Conservation (phyloP, 2,329 filamentous ascomycete species). For the Penicillium sp. region DNA sequence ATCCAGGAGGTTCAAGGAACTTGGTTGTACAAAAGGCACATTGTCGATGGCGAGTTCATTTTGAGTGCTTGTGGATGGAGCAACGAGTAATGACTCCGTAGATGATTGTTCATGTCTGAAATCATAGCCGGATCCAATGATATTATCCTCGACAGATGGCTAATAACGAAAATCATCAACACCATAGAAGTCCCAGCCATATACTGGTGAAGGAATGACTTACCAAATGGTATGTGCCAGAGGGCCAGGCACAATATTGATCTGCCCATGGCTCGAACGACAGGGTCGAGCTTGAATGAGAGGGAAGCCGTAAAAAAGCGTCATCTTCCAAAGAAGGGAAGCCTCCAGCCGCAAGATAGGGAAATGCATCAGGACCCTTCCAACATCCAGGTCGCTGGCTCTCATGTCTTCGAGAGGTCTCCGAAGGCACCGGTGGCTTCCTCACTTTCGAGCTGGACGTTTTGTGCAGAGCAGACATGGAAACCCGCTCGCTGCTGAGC, state of each 20-base stretch:
- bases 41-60: not conserved
- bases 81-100: not conserved
- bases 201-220: not conserved
- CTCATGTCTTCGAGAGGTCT: not conserved
- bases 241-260: not conserved
- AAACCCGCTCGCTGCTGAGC: not conserved
- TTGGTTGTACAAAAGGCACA: not conserved
- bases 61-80: not conserved
- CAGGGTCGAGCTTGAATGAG: not conserved
- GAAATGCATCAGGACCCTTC: not conserved
- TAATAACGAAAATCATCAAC: not conserved
- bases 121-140: conserved; percentile 1
- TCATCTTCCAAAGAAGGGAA: not conserved
- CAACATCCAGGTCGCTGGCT: conserved; percentile 4
- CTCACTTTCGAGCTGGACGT: conserved; percentile 10
- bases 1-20: not conserved
- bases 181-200: not conserved
- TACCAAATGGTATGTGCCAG: not conserved
- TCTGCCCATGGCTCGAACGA: conserved; percentile 8
- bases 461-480: conserved; percentile 16
- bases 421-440: conserved; percentile 2
- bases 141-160: not conserved
- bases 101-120: not conserved
- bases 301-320: not conserved
- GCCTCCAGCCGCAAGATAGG: not conserved